Base-by-base conservation (phyloP, 371 early-diverging fungal genomes). In the Actinomucor elegans region DNA sequence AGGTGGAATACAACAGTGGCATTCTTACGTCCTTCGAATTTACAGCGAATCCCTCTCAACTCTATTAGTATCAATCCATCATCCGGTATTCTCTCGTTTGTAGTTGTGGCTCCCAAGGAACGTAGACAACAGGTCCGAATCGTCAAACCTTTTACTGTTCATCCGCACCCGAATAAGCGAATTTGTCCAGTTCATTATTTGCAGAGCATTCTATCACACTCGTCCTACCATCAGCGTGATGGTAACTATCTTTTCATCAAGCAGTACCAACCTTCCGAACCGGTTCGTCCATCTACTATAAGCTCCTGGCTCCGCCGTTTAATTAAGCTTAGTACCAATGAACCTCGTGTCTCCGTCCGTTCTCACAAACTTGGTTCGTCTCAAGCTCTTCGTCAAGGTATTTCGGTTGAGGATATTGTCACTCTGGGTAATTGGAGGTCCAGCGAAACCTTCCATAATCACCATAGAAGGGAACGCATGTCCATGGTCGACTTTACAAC, bases 11-110 rank as follows among this genome's bases (percentile, higher is more conserved):
- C n/a, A n/a, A n/a, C n/a, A n/a, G n/a, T n/a, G n/a, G n/a, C n/a
- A n/a, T 51, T 64, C 12, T 47, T 64, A 11, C 54, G 50, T 7
- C 63, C 63, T 0, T 63, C 63, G 0, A 46, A 63, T 29, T 17
- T 63, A 5, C 24, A 17, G 5, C 28, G 63, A 1, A 53, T 54
- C 10, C 33, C 41, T 1, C 33, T 46, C 14, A 4, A 9, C 0
- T 34, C 43, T 1, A 17, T 35, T 11, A 15, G 1, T 18, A 15
- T 59, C 1, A 4, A 18, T n/a, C 2, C n/a, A n/a, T n/a, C 43
- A n/a, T 11, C 33, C 3, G 26, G 38, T 24, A 11, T 15, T 20
- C 24, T 55, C 1, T 14, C 26, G 5, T 47, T 58, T 23, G 33
- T 34, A 2, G 44, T 55, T 1, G n/a, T n/a, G n/a, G n/a, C n/a